phyloP scores from a whole-genome alignment of 2,329 filamentous ascomycete species.

The Rhinocladiella mackenziei region DNA sequence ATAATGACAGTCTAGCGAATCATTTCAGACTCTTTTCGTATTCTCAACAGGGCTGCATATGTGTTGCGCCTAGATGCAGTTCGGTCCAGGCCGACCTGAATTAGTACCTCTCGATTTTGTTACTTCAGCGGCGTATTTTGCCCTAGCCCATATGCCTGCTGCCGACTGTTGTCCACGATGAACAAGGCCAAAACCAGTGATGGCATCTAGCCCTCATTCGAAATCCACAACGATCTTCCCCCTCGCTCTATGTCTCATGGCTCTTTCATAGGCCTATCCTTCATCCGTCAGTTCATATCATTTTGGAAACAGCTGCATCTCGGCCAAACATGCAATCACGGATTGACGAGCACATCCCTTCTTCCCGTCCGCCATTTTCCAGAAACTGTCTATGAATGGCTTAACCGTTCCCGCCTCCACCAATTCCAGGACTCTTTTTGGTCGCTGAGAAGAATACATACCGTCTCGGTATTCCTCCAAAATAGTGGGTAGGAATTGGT shows the following conservation, averaged over 20 bases:
- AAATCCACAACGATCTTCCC: constrained; percentile 16
- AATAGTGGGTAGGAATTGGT: constrained; percentile 4
- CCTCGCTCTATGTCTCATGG: constrained; percentile 8
- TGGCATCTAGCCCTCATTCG: too few relatives aligned
- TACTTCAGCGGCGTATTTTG: too few relatives aligned
- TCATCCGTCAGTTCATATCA: background rate
- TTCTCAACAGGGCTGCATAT: too few relatives aligned
- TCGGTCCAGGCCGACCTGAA: too few relatives aligned
- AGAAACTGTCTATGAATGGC: constrained; percentile 38
- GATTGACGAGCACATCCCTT: constrained; percentile 5
- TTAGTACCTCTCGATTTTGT: too few relatives aligned
- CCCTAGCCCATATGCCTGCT: too few relatives aligned
- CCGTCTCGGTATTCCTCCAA: constrained; percentile 11
- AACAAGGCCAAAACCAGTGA: too few relatives aligned
- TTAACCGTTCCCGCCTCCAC: constrained; percentile 36
- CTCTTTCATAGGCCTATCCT: constrained; percentile 36
- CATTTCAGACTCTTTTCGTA: too few relatives aligned
- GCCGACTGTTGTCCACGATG: too few relatives aligned
- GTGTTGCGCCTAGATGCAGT: too few relatives aligned
- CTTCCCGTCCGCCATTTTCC: constrained; percentile 36
- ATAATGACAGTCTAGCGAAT: too few relatives aligned
- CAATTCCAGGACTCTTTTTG: constrained; percentile 34
- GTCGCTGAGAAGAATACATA: constrained; percentile 10
- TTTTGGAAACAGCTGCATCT: background rate
- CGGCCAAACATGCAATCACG: background rate